phyloP scores from a whole-genome alignment of 208 protist species.

The Leishmania turanica region DNA sequence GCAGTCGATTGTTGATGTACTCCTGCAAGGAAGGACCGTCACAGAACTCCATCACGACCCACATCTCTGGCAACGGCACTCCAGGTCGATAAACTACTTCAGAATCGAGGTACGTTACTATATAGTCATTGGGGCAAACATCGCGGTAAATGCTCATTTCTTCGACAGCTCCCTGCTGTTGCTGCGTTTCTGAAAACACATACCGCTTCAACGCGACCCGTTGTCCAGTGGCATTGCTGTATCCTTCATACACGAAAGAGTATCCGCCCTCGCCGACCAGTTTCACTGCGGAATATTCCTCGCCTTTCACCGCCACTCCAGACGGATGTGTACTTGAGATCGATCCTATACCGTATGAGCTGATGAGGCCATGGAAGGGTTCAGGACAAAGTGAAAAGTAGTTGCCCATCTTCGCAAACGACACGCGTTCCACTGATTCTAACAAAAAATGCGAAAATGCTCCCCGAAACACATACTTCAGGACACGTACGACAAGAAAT shows the following conservation, averaged over 20 bases:
- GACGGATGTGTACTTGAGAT: conserved; percentile 19
- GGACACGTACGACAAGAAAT: not conserved
- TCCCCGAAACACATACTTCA: not conserved
- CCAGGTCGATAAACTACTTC: conserved; percentile 31
- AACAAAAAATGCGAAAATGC: not conserved
- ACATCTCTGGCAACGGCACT: conserved; percentile 57
- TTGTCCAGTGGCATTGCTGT: conserved; percentile 36
- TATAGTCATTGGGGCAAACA: conserved; percentile 35
- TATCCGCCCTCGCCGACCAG: conserved; percentile 61
- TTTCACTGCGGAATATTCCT: conserved; percentile 48
- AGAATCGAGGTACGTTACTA: conserved; percentile 42
- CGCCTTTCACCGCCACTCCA: conserved; percentile 45
- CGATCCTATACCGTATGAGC: conserved; percentile 9
- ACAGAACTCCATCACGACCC: conserved; percentile 79
- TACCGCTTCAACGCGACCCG: conserved; percentile 51
- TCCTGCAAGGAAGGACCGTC: conserved; percentile 58
- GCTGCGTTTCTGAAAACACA: conserved; percentile 31
- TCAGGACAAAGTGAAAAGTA: conserved; percentile 35
- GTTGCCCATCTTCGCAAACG: conserved; percentile 24
- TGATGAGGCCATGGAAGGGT: conserved; percentile 22
- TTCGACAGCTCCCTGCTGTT: conserved; percentile 30
- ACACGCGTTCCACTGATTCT: not conserved
- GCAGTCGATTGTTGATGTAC: conserved; percentile 68
- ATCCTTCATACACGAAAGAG: conserved; percentile 62
- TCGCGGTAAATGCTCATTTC: conserved; percentile 42